A percentile compares a stretch with the other conserved stretches of the same genome.
These are phyloP conservation scores for Arachis hypogaea DNA, from an alignment of 306 rosid species.

Conservation along the genomic window DNA sequence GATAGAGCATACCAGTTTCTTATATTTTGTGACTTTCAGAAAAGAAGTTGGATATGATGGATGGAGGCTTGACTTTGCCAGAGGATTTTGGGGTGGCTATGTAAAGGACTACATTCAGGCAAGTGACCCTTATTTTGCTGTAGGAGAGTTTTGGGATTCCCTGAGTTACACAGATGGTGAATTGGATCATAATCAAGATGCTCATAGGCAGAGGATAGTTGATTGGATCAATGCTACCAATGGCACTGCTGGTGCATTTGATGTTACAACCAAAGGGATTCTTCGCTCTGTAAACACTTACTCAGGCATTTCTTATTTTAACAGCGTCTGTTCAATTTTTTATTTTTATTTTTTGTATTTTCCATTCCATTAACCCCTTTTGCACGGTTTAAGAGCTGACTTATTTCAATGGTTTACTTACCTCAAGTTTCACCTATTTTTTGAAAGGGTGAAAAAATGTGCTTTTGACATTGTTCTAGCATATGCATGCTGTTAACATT, in stretches of 20 bases:
- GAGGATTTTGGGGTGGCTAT: constrained; percentile 99
- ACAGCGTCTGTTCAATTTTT: constrained; percentile 4
- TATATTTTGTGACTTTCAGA: constrained; percentile 48
- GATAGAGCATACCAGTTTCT: constrained; percentile 9
- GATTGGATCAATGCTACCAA: constrained; percentile 84
- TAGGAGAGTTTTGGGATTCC: constrained; percentile 95
- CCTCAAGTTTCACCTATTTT: too few relatives aligned
- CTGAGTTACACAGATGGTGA: constrained; percentile 69
- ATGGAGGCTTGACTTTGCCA: constrained; percentile 94
- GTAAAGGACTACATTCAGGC: constrained; percentile 77
- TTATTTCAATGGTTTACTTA: too few relatives aligned
- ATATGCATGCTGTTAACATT: too few relatives aligned
- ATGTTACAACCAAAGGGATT: constrained; percentile 90
- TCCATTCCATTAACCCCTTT: constrained; percentile 8
- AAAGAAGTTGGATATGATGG: constrained; percentile 91
- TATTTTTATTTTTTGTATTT: neutral
- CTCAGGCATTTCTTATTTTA: constrained; percentile 3
- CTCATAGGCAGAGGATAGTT: constrained; percentile 85
- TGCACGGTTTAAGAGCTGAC: neutral
- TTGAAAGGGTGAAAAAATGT: too few relatives aligned
- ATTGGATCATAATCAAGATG: constrained; percentile 89
- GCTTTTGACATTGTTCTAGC: too few relatives aligned
- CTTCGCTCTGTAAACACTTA: constrained; percentile 77
- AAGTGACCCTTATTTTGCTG: constrained; percentile 77
- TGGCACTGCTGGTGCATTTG: constrained; percentile 88